phyloP scores from a whole-genome alignment of 108 stramenopile genomes.

The Asterionellopsis glacialis region DNA sequence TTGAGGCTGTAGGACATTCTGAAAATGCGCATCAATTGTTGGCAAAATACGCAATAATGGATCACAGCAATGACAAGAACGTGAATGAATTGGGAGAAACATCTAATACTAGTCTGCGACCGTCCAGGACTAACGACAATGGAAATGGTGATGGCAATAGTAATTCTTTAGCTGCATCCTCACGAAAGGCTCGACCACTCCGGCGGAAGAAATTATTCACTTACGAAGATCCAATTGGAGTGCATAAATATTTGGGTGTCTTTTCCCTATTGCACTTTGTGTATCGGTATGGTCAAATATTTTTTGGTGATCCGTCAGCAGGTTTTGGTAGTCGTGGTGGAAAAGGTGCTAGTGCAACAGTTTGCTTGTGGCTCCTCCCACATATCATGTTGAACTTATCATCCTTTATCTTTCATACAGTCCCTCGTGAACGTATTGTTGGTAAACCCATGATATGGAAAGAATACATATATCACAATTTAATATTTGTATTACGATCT shows the following conservation, averaged over 20 bases:
- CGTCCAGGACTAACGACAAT: neutral
- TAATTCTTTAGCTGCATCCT: neutral
- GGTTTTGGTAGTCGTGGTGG: conserved; percentile 40
- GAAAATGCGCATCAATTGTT: conserved; percentile 34
- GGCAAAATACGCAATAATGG: conserved; percentile 18
- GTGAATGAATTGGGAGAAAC: neutral
- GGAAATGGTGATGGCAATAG: neutral
- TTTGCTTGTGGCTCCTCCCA: conserved; percentile 34
- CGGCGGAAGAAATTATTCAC: conserved; percentile 48
- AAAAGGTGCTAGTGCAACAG: conserved; percentile 14
- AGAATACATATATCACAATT: conserved; percentile 55
- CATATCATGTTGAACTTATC: conserved; percentile 45
- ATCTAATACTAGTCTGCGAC: neutral
- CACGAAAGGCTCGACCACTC: too few species aligned
- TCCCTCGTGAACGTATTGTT: conserved; percentile 54
- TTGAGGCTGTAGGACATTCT: conserved; percentile 53
- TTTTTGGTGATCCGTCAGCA: conserved; percentile 43
- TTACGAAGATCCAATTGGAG: conserved; percentile 51
- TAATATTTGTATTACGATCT: conserved; percentile 45
- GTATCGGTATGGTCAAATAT: conserved; percentile 38
- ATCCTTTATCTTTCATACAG: conserved; percentile 52
- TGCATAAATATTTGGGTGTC: conserved; percentile 58
- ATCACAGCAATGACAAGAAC: neutral
- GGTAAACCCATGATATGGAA: conserved; percentile 67
- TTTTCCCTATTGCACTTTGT: conserved; percentile 45